Base-by-base conservation (phyloP, 768 basidiomycete genomes). In the Vararia minispora region DNA sequence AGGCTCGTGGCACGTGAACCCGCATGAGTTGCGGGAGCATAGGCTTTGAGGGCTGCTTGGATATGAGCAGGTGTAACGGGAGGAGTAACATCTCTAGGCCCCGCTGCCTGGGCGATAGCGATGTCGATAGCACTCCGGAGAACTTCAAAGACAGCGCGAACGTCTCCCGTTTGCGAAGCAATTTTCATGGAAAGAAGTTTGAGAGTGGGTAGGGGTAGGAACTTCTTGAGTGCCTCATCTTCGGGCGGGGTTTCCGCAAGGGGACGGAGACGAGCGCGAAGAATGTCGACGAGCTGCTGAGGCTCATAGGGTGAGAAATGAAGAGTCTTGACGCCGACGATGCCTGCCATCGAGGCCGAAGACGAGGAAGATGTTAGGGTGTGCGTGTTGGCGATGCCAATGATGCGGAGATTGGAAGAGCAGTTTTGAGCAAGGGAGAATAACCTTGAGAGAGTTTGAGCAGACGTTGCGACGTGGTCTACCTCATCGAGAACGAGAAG, bases 341-440 rank as follows among this genome's bases (percentile, higher is more conserved):
- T 29, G 8, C 58, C 48, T 9, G 51, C 44, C 8, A 58, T 49
- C 9, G 65, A 42, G 51, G 65, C 43, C 0, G 64, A 62, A 7
- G 60, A 52, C 11, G 50, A 48, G 0, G 76, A 66, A 3, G 76
- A 69, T 2, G 81, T 78, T 18, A 92, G 72, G 5, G 86, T 88
- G 50, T 90, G 88, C 2, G 83, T 86, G 51, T 92, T 92, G 28
- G 88, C 86, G 52, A 92, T 89, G 26, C 82, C 86, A 48, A 91
- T 77, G 28, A 89, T 48, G 33, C 85, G 75, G 40, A 90, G 56
- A 26, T 59, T 61, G 8, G 69, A 57, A 1, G 70, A 54, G 35
- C 73, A 60, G 4, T 66, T 57, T 35, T 71, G 67, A 8, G 79
- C 70, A n/a, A 89, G 64, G 4, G 74, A 65, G 56, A 90, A 86